phyloP scores from a whole-genome alignment of 768 basidiomycete genomes.

The Lactarius sp. region DNA sequence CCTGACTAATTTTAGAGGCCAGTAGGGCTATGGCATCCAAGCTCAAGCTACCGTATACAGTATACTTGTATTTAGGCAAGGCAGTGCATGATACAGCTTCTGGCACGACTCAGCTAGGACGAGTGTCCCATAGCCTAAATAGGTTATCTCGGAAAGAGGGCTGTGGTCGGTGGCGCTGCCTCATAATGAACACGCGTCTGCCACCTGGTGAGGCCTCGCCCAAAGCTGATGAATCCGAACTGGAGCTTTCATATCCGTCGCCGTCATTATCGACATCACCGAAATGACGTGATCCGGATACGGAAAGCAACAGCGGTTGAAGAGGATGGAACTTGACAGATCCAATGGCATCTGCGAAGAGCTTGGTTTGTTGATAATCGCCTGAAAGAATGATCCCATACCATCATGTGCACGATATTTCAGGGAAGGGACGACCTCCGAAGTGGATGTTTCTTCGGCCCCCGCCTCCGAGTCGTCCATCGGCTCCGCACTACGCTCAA shows the following conservation, averaged over 20 bases:
- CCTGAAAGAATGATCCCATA: constrained; percentile 30
- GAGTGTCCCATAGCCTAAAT: constrained; percentile 13
- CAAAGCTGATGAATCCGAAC: background rate
- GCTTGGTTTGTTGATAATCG: background rate
- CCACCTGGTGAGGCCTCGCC: constrained; percentile 7
- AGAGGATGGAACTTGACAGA: constrained; percentile 71
- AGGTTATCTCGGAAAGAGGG: constrained; percentile 16
- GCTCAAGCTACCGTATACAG: background rate
- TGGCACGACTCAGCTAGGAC: no score
- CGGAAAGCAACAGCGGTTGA: constrained; percentile 52
- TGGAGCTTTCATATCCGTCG: background rate
- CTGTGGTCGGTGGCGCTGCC: constrained; percentile 2
- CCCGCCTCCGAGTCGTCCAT: constrained; percentile 2
- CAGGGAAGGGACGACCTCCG: constrained; percentile 29
- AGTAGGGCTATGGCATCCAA: background rate
- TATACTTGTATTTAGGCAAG: background rate
- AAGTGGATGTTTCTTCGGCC: background rate
- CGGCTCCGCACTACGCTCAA: constrained; percentile 1
- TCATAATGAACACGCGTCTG: background rate
- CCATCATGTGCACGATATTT: constrained; percentile 55
- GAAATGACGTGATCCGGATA: constrained; percentile 79
- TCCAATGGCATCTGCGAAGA: constrained; percentile 61
- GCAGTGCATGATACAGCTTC: no score
- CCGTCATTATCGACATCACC: constrained; percentile 21
- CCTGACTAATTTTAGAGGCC: no score